These are phyloP conservation scores for Penicillium hordei DNA, from an alignment of 2,329 filamentous ascomycete species.

Conservation along the genomic window DNA sequence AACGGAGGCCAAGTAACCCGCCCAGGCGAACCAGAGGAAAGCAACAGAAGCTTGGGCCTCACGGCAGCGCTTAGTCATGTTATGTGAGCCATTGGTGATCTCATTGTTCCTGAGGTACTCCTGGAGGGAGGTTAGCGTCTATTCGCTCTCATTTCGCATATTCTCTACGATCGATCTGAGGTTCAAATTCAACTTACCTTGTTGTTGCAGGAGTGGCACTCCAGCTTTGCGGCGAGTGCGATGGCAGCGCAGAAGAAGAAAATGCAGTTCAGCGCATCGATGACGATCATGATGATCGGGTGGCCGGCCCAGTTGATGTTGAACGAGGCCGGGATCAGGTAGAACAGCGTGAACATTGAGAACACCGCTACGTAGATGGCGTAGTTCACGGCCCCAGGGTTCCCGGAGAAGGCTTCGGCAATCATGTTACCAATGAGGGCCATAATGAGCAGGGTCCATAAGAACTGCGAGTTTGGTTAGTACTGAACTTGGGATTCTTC, in stretches of 20 bases:
- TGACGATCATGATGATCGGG: conserved; percentile 44
- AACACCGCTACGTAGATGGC: conserved; percentile 51
- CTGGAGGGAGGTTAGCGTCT: conserved; percentile 26
- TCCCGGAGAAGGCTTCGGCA: conserved; percentile 51
- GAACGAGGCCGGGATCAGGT: conserved; percentile 47
- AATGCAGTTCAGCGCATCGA: conserved; percentile 50
- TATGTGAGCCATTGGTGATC: conserved; percentile 46
- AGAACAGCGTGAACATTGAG: conserved; percentile 50
- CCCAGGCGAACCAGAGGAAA: conserved; percentile 55
- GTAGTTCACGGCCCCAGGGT: conserved; percentile 59
- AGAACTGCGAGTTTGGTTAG: conserved; percentile 47
- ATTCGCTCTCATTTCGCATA: neutral
- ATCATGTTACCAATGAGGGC: conserved; percentile 65
- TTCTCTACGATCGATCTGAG: neutral
- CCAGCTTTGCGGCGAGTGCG: conserved; percentile 49
- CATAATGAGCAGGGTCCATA: conserved; percentile 61
- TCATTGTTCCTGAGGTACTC: conserved; percentile 44
- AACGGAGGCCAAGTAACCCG: conserved; percentile 44
- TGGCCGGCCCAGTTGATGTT: conserved; percentile 43
- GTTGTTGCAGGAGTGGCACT: conserved; percentile 48
- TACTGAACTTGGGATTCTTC: neutral
- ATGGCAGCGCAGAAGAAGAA: conserved; percentile 52
- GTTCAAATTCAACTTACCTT: conserved; percentile 36
- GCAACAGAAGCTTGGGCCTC: conserved; percentile 53
- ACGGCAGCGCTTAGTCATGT: conserved; percentile 46